These are phyloP conservation scores for Coleophoma eucalyptorum DNA, from an alignment of 2,329 filamentous ascomycete species.

Conservation along the genomic window DNA sequence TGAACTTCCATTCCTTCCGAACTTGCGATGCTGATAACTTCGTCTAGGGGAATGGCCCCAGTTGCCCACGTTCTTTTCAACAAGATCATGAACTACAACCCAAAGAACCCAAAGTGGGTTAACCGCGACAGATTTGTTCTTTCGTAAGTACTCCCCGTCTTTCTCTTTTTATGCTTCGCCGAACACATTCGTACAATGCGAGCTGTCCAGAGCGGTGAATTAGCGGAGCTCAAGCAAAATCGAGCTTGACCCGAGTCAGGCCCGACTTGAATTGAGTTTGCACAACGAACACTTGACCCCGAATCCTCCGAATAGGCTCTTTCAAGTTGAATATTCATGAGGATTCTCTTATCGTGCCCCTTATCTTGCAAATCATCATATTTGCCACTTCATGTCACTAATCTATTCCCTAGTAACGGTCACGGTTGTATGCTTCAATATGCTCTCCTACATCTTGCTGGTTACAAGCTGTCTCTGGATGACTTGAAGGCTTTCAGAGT, in stretches of 20 bases:
- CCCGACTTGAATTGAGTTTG: no score
- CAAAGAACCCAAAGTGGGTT: conserved; percentile 95
- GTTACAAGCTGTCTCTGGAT: conserved; percentile 81
- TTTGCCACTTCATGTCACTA: conserved; percentile 4
- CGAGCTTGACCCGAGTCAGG: no score
- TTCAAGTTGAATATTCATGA: no score
- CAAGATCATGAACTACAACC: conserved; percentile 99
- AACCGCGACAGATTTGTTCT: conserved; percentile 99
- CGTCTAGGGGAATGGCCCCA: conserved; percentile 74
- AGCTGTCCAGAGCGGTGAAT: not conserved
- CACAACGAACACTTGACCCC: no score
- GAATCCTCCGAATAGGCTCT: not conserved
- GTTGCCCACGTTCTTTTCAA: conserved; percentile 96
- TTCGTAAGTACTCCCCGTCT: conserved; percentile 65
- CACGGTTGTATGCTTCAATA: conserved; percentile 99
- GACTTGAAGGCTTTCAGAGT: conserved; percentile 97
- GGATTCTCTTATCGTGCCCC: not conserved
- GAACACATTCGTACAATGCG: not conserved
- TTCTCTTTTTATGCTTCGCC: not conserved
- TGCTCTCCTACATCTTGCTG: conserved; percentile 94
- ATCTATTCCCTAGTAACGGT: conserved; percentile 66
- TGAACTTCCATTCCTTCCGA: not conserved
- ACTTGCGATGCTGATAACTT: conserved; percentile 33
- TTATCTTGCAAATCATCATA: not conserved
- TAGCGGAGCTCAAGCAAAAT: not conserved